Conservation (phyloP, 2,329 filamentous ascomycete species). For the Pezizomycotina sp. region DNA sequence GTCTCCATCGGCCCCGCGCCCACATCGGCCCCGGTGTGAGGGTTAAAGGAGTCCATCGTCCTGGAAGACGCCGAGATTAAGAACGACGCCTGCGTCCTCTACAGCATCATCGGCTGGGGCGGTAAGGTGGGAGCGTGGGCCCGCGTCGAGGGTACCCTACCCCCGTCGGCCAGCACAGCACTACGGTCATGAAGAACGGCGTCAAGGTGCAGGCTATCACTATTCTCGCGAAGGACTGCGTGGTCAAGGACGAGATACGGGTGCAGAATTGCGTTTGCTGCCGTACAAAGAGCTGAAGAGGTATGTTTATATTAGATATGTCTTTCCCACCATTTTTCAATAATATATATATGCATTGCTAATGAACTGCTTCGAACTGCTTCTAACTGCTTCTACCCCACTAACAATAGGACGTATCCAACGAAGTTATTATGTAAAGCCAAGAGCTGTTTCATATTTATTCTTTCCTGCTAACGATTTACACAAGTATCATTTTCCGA, state of each 20-base stretch:
- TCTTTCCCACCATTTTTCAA: not conserved
- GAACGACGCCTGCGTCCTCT: conserved; percentile 88
- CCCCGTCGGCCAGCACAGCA: conserved; percentile 71
- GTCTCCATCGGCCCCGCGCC: conserved; percentile 84
- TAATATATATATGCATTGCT: not conserved
- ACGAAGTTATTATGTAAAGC: conserved; percentile 82
- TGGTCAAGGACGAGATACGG: conserved; percentile 79
- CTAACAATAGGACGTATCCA: conserved; percentile 54
- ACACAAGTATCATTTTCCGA: too few species aligned
- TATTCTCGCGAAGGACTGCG: conserved; percentile 90
- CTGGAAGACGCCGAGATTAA: conserved; percentile 90
- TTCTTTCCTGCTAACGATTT: too few species aligned
- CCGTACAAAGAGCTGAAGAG: conserved; percentile 97
- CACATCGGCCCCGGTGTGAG: conserved; percentile 71
- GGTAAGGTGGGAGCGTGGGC: conserved; percentile 96
- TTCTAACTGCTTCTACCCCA: conserved; percentile 10
- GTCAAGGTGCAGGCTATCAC: conserved; percentile 98
- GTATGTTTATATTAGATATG: conserved; percentile 18
- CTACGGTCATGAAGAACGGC: conserved; percentile 91
- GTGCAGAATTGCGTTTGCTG: conserved; percentile 93
- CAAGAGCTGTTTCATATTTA: too few species aligned
- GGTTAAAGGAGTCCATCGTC: conserved; percentile 85
- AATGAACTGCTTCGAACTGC: not conserved
- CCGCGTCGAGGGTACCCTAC: conserved; percentile 85
- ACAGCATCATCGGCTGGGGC: conserved; percentile 94